Evolutionary conservation across 495 filamentous ascomycete genomes (phyloP).

Genomic region (Cryomyces antarcticus): DNA sequence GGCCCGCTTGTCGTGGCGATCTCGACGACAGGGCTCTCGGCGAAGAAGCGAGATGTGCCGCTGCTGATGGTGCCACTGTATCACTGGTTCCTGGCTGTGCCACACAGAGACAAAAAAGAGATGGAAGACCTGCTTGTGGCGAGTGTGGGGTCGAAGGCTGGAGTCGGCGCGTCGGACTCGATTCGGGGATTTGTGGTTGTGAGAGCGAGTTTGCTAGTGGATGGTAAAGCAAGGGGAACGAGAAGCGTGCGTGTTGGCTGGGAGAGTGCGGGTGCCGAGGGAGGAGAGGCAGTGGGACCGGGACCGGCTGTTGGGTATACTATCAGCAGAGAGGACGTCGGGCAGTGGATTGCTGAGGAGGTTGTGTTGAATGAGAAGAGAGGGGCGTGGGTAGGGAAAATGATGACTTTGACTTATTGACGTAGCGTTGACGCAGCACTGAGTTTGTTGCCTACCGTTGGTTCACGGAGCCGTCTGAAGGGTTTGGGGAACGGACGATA

Average conservation of each 20-base stretch:
- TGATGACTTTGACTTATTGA: too few species aligned
- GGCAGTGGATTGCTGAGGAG: constrained; percentile 13
- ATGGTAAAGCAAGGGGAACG: constrained; percentile 8
- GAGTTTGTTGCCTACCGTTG: too few species aligned
- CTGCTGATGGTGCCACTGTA: constrained; percentile 29
- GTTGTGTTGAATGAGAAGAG: constrained; percentile 6
- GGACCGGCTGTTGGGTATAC: constrained; percentile 14
- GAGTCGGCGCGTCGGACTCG: constrained; percentile 4
- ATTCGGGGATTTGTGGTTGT: constrained; percentile 10
- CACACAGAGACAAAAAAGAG: constrained; percentile 36
- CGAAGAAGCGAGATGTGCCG: constrained; percentile 30
- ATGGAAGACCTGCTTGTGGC: constrained; percentile 31
- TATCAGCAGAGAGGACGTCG: constrained; percentile 15
- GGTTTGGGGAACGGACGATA: too few species aligned
- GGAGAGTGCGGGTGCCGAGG: constrained; percentile 6
- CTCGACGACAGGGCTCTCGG: constrained; percentile 32
- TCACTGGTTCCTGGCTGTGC: constrained; percentile 24
- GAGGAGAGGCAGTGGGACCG: background rate
- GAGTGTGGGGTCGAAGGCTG: constrained; percentile 1
- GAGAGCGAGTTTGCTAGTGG: constrained; percentile 6
- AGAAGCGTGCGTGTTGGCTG: constrained; percentile 5
- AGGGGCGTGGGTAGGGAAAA: background rate
- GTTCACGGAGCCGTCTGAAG: too few species aligned
- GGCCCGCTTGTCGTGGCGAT: constrained; percentile 27
- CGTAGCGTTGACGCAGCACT: too few species aligned